phyloP scores from a whole-genome alignment of 208 protist species.

The Crithidia expoeki region DNA sequence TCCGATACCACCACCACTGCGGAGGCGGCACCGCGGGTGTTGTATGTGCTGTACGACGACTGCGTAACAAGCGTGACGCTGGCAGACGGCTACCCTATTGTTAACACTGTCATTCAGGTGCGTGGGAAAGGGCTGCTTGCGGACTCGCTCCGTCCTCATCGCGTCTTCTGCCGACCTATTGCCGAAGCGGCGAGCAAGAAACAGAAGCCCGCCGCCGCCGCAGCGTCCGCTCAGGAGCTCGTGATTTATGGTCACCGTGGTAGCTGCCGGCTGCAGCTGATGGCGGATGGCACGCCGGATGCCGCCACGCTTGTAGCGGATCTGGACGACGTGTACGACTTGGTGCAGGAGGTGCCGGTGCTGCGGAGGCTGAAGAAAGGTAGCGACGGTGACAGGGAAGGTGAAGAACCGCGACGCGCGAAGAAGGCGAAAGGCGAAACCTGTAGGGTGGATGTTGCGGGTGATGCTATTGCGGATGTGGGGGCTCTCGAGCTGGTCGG shows the following conservation, averaged over 20 bases:
- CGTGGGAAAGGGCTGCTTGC: conserved; percentile 17
- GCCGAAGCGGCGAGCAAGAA: not conserved
- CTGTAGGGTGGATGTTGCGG: not conserved
- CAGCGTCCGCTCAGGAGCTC: conserved; percentile 15
- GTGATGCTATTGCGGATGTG: not conserved
- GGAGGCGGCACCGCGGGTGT: conserved; percentile 1
- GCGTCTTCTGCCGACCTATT: conserved; percentile 22
- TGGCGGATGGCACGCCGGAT: conserved; percentile 65
- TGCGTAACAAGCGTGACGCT: conserved; percentile 62
- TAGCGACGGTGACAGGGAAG: not conserved
- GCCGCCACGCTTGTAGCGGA: conserved; percentile 38
- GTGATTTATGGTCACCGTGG: conserved; percentile 54
- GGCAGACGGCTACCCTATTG: conserved; percentile 52
- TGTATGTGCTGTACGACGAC: conserved; percentile 76
- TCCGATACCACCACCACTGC: not conserved
- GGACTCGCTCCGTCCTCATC: conserved; percentile 28
- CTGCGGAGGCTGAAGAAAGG: conserved; percentile 1
- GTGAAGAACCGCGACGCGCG: not conserved
- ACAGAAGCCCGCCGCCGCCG: not conserved
- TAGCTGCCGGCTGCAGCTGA: conserved; percentile 41
- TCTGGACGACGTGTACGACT: conserved; percentile 28
- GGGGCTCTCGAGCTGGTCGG: conserved; percentile 24
- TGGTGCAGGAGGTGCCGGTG: conserved; percentile 31
- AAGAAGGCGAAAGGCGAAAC: conserved; percentile 14
- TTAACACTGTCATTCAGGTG: conserved; percentile 39